phyloP scores from a whole-genome alignment of 306 rosid genomes.

The Lathyrus oleraceus region DNA sequence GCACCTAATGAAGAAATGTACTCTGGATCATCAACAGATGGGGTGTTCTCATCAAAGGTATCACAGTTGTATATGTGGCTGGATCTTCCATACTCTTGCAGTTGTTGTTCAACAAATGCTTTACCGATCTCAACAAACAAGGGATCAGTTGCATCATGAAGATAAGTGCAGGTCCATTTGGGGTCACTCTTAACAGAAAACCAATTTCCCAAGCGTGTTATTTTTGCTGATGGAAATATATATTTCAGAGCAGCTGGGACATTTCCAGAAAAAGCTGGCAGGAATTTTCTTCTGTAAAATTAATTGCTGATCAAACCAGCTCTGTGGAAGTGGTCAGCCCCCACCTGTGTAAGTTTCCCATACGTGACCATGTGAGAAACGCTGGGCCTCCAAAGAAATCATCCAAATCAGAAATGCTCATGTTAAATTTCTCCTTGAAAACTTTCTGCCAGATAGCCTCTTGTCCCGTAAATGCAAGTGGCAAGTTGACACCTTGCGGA shows the following conservation, averaged over 20 bases:
- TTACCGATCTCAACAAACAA: constrained; percentile 77
- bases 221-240: constrained; percentile 89
- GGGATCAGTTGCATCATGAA: constrained; percentile 91
- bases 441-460: constrained; percentile 91
- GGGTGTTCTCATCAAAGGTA: too few species aligned
- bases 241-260: too few species aligned
- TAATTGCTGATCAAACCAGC: constrained; percentile 86
- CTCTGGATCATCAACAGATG: too few species aligned
- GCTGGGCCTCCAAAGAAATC: constrained; percentile 97
- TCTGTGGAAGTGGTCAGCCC: constrained; percentile 92
- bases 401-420: constrained; percentile 66
- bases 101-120: constrained; percentile 78
- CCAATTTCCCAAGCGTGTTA: constrained; percentile 92
- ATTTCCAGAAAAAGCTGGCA: constrained; percentile 93
- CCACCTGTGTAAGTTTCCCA: constrained; percentile 96
- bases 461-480: constrained; percentile 88
- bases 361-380: constrained; percentile 97
- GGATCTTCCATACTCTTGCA: too few species aligned
- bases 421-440: too few species aligned
- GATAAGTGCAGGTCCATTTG: constrained; percentile 89
- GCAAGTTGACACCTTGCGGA: constrained; percentile 82
- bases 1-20: too few species aligned
- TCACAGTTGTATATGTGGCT: too few species aligned
- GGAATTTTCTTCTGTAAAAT: constrained; percentile 79
- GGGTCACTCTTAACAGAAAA: constrained; percentile 75